Conservation (phyloP, 352 stramenopile genomes). For the Pythium sukuiense region DNA sequence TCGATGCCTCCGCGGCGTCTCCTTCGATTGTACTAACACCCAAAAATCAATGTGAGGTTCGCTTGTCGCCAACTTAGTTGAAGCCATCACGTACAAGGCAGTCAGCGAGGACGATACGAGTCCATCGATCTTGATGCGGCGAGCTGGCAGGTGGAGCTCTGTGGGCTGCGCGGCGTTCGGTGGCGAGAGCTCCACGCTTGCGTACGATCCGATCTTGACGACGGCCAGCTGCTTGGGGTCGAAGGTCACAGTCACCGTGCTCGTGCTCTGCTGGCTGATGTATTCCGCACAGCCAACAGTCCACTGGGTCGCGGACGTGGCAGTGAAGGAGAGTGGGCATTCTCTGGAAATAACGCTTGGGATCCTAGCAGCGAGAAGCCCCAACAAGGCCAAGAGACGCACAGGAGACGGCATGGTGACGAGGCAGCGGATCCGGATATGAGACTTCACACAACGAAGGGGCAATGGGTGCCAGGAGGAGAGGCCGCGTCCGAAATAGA, state of each 20-base stretch:
- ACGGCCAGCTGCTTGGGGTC: background rate
- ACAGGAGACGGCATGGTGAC: background rate
- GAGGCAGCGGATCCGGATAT: background rate
- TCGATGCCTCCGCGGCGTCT: background rate
- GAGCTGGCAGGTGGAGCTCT: background rate
- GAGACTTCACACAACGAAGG: background rate
- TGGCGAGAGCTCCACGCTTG: background rate
- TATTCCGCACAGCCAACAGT: background rate
- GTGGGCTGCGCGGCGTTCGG: background rate
- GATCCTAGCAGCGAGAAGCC: background rate
- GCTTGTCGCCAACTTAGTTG: too few relatives aligned
- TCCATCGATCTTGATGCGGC: slow-evolving; percentile 1
- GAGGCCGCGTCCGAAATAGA: background rate
- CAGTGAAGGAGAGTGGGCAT: slow-evolving; percentile 1
- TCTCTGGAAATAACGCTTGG: background rate
- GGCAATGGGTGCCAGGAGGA: background rate
- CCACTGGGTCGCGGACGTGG: background rate
- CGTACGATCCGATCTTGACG: background rate
- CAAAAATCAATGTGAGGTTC: background rate
- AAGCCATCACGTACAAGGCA: background rate
- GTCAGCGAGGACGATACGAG: background rate
- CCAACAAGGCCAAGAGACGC: background rate
- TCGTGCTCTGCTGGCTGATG: background rate
- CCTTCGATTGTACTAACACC: background rate
- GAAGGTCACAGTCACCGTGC: background rate